Evolutionary conservation across 2,329 filamentous ascomycete genomes (phyloP).

Genomic region (Diaporthe longicolla): DNA sequence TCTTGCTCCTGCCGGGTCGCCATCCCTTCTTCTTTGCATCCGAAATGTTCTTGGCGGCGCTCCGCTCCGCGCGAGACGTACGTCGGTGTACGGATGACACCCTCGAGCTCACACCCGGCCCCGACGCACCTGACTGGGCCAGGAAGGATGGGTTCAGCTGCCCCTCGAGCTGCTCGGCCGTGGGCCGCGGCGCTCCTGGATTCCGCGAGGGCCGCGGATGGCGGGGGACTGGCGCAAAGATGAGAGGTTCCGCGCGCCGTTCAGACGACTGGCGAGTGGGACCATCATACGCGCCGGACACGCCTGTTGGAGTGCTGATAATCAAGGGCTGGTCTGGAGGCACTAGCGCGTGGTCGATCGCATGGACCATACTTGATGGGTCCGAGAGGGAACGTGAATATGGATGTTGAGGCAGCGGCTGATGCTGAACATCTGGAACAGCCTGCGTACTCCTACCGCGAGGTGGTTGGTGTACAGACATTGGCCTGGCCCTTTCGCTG

Average conservation of each 20-base stretch:
- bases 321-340: constrained; percentile 68
- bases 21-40: constrained; percentile 73
- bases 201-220: constrained; percentile 60
- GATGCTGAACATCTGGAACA: constrained; percentile 27
- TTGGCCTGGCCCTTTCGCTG: constrained; percentile 42
- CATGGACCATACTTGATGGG: constrained; percentile 43
- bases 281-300: constrained; percentile 66
- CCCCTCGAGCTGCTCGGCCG: constrained; percentile 66
- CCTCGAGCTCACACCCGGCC: constrained; percentile 53
- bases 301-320: constrained; percentile 71
- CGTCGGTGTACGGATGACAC: constrained; percentile 61
- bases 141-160: constrained; percentile 34
- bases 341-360: constrained; percentile 44
- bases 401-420: constrained; percentile 31
- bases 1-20: constrained; percentile 56
- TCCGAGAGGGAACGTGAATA: constrained; percentile 32
- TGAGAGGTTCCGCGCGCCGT: constrained; percentile 57
- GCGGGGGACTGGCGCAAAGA: constrained; percentile 68
- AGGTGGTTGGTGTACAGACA: constrained; percentile 32
- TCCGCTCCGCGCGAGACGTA: constrained; percentile 70
- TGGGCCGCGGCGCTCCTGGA: constrained; percentile 56
- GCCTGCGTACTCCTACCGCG: constrained; percentile 33
- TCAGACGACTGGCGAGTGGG: constrained; percentile 54
- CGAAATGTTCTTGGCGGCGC: constrained; percentile 73
- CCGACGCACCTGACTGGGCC: constrained; percentile 37